A percentile compares a stretch with the other conserved stretches of the same genome.
These are phyloP conservation scores for Sporothrix euskadiensis DNA, from an alignment of 2,329 filamentous ascomycete genomes.

Conservation along the genomic window DNA sequence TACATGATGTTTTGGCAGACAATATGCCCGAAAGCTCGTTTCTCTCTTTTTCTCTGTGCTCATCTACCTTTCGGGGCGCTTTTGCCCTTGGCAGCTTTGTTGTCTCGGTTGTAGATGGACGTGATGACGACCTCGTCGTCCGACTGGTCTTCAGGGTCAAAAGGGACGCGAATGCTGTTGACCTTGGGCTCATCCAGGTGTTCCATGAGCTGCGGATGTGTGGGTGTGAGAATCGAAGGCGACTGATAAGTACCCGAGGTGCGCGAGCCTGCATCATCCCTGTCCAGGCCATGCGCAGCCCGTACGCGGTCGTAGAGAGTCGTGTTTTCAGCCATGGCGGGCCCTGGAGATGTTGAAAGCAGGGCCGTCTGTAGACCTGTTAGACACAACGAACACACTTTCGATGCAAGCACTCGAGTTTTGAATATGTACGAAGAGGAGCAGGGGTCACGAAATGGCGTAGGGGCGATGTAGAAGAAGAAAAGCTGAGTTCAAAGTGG, in stretches of 20 bases:
- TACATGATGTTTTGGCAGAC: background rate
- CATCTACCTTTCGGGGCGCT: background rate
- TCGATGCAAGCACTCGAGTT: background rate
- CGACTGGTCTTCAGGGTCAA: slow-evolving; percentile 32
- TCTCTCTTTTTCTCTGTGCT: too few relatives aligned
- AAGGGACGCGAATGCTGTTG: slow-evolving; percentile 27
- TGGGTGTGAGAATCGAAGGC: background rate
- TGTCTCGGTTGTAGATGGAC: slow-evolving; percentile 22
- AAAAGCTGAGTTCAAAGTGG: too few relatives aligned
- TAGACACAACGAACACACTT: background rate
- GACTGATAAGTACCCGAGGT: too few relatives aligned
- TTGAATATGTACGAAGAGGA: background rate
- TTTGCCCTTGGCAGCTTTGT: background rate
- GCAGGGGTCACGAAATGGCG: background rate
- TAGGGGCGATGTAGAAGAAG: background rate
- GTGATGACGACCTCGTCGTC: slow-evolving; percentile 32
- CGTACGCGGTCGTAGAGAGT: slow-evolving; percentile 24
- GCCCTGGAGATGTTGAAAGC: background rate
- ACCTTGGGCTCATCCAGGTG: background rate
- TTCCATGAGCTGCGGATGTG: background rate
- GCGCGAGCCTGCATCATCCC: background rate
- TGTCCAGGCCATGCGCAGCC: slow-evolving; percentile 22
- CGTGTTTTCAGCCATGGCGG: slow-evolving; percentile 10
- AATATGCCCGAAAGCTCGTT: background rate
- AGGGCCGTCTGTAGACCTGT: background rate